phyloP scores from a whole-genome alignment of 1,139 yeast genomes.

The Suhomyces bribrorum region DNA sequence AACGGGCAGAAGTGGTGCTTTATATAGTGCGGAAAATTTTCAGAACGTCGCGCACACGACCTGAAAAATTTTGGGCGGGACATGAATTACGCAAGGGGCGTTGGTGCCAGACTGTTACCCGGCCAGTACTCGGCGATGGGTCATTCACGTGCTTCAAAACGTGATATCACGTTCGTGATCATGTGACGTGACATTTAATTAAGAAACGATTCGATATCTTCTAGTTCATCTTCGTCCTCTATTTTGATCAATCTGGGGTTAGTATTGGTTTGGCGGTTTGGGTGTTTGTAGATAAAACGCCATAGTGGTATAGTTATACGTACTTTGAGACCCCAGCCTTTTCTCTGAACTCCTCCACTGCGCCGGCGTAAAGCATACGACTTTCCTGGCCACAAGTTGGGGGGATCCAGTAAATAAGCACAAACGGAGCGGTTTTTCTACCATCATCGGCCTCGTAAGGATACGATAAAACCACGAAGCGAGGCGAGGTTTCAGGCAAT shows the following conservation, averaged over 20 bases:
- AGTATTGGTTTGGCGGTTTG: too few relatives aligned
- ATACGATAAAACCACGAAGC: conserved; percentile 76
- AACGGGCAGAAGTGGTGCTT: conserved; percentile 1
- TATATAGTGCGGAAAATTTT: conserved; percentile 17
- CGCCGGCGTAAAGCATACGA: conserved; percentile 89
- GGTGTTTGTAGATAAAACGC: background rate
- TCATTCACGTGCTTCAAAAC: background rate
- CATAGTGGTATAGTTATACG: conserved; percentile 24
- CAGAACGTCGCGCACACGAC: conserved; percentile 15
- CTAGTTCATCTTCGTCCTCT: conserved; percentile 64
- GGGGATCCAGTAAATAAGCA: conserved; percentile 82
- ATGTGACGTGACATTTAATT: conserved; percentile 11
- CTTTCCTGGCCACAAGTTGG: conserved; percentile 76
- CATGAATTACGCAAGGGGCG: conserved; percentile 1
- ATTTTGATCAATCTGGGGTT: conserved; percentile 50
- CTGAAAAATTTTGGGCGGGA: conserved; percentile 4
- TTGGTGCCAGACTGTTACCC: background rate
- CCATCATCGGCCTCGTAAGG: conserved; percentile 74
- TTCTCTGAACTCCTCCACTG: conserved; percentile 73
- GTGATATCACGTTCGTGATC: background rate
- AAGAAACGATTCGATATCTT: conserved; percentile 39
- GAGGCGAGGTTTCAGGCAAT: conserved; percentile 79
- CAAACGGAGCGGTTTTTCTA: conserved; percentile 69
- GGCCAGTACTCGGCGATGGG: background rate
- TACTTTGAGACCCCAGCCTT: conserved; percentile 74